phyloP scores from a whole-genome alignment of 129 eudicot genomes.

The Mikania micrantha region DNA sequence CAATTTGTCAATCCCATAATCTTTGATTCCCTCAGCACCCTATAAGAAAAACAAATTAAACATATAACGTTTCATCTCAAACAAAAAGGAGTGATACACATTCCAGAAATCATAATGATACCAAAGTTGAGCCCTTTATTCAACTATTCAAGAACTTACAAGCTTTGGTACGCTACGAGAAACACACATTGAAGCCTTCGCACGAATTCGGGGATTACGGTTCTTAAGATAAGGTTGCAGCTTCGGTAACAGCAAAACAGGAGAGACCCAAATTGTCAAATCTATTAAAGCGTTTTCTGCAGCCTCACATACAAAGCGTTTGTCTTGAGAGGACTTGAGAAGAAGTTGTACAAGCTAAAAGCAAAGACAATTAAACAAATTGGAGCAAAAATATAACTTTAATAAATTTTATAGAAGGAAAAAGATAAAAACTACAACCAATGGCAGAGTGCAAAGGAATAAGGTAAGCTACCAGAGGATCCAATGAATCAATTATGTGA shows the following conservation, averaged over 20 bases:
- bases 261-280: constrained; percentile 53
- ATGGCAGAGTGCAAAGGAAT: background rate
- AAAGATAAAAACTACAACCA: background rate
- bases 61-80: background rate
- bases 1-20: constrained; percentile 64
- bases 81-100: no score
- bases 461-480: constrained; percentile 50
- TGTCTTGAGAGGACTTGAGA: constrained; percentile 86
- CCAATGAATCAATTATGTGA: constrained; percentile 51
- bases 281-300: constrained; percentile 70
- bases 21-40: constrained; percentile 63
- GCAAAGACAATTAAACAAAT: background rate
- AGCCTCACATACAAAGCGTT: constrained; percentile 84
- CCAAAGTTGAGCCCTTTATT: background rate
- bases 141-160: constrained; percentile 36
- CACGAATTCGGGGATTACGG: constrained; percentile 83
- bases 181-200: constrained; percentile 77
- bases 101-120: background rate
- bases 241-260: constrained; percentile 59
- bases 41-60: constrained; percentile 9
- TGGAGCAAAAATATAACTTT: background rate
- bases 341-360: constrained; percentile 74
- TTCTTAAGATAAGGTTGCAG: constrained; percentile 62
- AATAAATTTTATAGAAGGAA: background rate
- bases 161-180: constrained; percentile 56